Evolutionary conservation across 768 basidiomycete genomes (phyloP).

Genomic region (Lactifluus pinguis): DNA sequence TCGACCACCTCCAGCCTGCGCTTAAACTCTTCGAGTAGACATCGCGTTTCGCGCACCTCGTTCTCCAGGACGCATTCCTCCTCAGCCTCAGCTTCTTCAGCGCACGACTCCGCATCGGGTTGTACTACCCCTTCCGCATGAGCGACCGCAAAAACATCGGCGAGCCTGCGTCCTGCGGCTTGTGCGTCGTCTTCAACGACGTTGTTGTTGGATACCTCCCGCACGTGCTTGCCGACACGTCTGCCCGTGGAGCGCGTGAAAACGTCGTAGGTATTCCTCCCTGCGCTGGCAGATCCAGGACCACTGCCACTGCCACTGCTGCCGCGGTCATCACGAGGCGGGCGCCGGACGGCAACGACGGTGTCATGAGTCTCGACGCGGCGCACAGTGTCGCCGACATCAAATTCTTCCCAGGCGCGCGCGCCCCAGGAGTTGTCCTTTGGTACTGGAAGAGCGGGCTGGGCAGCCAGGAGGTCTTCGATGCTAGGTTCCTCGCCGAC

Average conservation of each 20-base stretch:
- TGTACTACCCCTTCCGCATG: neutral
- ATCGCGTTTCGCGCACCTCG: conserved; percentile 22
- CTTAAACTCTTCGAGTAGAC: conserved; percentile 24
- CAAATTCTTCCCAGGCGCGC: conserved; percentile 31
- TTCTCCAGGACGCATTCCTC: conserved; percentile 21
- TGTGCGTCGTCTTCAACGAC: conserved; percentile 11
- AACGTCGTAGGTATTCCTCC: neutral
- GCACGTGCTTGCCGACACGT: neutral
- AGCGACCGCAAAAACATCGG: conserved; percentile 25
- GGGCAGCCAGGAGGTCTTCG: conserved; percentile 25
- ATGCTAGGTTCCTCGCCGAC: conserved; percentile 25
- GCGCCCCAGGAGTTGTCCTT: conserved; percentile 26
- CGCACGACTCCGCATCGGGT: neutral
- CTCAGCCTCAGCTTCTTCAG: neutral
- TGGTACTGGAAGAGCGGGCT: neutral
- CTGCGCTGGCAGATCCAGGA: neutral
- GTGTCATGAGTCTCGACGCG: conserved; percentile 20
- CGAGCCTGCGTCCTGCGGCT: conserved; percentile 22
- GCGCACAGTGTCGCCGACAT: conserved; percentile 30
- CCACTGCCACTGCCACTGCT: neutral
- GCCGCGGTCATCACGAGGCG: conserved; percentile 12
- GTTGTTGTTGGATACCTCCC: neutral
- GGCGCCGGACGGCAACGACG: neutral
- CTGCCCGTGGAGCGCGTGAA: conserved; percentile 1
- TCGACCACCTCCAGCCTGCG: conserved; percentile 26